These are phyloP conservation scores for Yamadazyma taylorii DNA, from an alignment of 1,139 yeast species.

Conservation along the genomic window DNA sequence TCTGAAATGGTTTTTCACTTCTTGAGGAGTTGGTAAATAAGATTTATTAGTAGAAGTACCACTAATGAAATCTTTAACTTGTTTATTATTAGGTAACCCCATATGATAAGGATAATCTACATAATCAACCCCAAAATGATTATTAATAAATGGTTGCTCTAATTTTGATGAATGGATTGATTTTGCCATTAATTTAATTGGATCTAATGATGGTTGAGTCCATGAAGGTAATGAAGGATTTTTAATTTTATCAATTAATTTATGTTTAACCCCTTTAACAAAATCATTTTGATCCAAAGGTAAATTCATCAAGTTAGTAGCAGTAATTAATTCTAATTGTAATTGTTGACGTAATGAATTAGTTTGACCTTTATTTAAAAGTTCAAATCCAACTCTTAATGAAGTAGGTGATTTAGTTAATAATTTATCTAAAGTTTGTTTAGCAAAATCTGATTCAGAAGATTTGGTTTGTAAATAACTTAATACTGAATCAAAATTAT, in stretches of 20 bases:
- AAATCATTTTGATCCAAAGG: conserved; percentile 61
- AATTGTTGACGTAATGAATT: conserved; percentile 67
- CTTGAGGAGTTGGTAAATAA: conserved; percentile 65
- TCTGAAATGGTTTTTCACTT: conserved; percentile 62
- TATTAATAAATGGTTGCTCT: conserved; percentile 40
- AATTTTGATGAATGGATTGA: conserved; percentile 34
- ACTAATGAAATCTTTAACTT: conserved; percentile 57
- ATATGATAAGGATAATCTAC: conserved; percentile 68
- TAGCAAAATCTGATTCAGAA: conserved; percentile 65
- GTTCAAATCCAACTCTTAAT: conserved; percentile 68
- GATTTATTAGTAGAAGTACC: conserved; percentile 66
- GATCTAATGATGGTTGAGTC: conserved; percentile 31
- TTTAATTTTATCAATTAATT: conserved; percentile 65
- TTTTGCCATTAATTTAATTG: conserved; percentile 21
- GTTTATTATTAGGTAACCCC: conserved; percentile 75
- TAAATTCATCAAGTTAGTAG: conserved; percentile 67
- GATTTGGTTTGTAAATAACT: conserved; percentile 49
- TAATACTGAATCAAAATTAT: conserved; percentile 62
- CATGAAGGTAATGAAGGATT: conserved; percentile 51
- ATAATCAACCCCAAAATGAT: conserved; percentile 54
- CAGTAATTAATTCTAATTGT: conserved; percentile 72
- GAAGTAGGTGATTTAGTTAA: conserved; percentile 72
- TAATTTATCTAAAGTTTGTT: conserved; percentile 54
- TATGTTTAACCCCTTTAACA: conserved; percentile 73
- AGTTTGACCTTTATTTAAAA: conserved; percentile 61